phyloP scores from a whole-genome alignment of 2,329 filamentous ascomycete genomes.

The Cladophialophora chaetospira region DNA sequence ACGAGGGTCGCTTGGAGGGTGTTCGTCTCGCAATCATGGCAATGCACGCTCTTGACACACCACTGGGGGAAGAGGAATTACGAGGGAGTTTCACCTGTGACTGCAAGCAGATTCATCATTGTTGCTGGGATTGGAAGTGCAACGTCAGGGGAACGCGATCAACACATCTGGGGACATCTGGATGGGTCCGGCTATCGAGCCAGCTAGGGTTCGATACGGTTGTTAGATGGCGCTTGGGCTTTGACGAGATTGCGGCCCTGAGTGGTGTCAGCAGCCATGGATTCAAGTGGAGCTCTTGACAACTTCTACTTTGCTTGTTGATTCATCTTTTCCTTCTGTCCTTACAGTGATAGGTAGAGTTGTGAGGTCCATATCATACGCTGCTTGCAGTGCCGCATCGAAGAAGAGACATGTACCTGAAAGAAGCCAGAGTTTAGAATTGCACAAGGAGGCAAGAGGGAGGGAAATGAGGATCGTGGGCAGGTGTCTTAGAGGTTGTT shows the following conservation, averaged over 20 bases:
- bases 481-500: neutral
- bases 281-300: slow-evolving; percentile 1
- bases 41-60: neutral
- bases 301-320: neutral
- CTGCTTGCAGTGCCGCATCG: too few relatives aligned
- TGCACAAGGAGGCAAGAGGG: neutral
- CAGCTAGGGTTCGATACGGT: slow-evolving; percentile 18
- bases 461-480: neutral
- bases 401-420: too few relatives aligned
- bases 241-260: slow-evolving; percentile 27
- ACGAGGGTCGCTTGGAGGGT: slow-evolving; percentile 1
- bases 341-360: too few relatives aligned
- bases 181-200: slow-evolving; percentile 2
- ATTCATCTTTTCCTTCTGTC: too few relatives aligned
- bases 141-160: slow-evolving; percentile 7
- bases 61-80: neutral
- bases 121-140: neutral
- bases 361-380: too few relatives aligned
- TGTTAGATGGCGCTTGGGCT: slow-evolving; percentile 9
- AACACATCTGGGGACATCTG: slow-evolving; percentile 3
- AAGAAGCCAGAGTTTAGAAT: too few relatives aligned
- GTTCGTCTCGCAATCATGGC: slow-evolving; percentile 9
- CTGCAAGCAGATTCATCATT: neutral
- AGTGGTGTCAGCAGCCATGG: slow-evolving; percentile 7
- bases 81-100: slow-evolving; percentile 1